A percentile compares a stretch with the other conserved stretches of the same genome.
phyloP scores from a whole-genome alignment of 768 basidiomycete species.

The Amanita muscaria region DNA sequence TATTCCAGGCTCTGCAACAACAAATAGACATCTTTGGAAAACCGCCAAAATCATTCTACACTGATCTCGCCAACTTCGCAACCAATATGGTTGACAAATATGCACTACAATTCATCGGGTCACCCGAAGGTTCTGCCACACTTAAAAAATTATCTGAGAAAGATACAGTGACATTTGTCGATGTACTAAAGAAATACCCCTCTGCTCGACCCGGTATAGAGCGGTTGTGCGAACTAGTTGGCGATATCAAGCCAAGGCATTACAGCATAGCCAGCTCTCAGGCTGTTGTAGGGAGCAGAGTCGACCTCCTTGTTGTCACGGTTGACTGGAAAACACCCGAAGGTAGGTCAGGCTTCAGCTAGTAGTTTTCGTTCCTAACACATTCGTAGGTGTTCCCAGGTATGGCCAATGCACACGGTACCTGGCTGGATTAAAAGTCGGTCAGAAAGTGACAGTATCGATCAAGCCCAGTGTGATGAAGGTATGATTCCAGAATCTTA shows the following conservation, averaged over 20 bases:
- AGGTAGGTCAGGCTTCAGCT: constrained; percentile 42
- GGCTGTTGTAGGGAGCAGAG: constrained; percentile 88
- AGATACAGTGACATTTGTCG: constrained; percentile 90
- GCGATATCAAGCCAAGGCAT: constrained; percentile 94
- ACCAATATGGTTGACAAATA: constrained; percentile 60
- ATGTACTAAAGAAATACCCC: constrained; percentile 67
- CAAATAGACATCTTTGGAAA: constrained; percentile 95
- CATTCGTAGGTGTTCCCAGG: constrained; percentile 50
- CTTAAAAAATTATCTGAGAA: constrained; percentile 96
- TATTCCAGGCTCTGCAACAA: constrained; percentile 92
- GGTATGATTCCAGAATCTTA: constrained; percentile 29
- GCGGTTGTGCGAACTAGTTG: constrained; percentile 78
- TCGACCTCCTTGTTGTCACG: constrained; percentile 92
- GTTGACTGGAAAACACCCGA: constrained; percentile 87
- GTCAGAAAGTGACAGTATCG: constrained; percentile 93
- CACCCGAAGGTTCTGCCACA: constrained; percentile 81
- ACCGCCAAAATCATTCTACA: constrained; percentile 93
- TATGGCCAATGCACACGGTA: constrained; percentile 97
- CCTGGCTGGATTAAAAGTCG: constrained; percentile 71
- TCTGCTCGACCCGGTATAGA: constrained; percentile 80
- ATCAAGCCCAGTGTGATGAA: constrained; percentile 99
- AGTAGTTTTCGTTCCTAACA: constrained; percentile 3
- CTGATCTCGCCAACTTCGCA: constrained; percentile 75
- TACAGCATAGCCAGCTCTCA: constrained; percentile 98
- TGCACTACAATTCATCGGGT: constrained; percentile 85